Percentiles rank a stretch among this genome's conserved stretches.
Evolutionary conservation across 2,329 filamentous ascomycete species (phyloP).

Genomic region (Nemania sp.): DNA sequence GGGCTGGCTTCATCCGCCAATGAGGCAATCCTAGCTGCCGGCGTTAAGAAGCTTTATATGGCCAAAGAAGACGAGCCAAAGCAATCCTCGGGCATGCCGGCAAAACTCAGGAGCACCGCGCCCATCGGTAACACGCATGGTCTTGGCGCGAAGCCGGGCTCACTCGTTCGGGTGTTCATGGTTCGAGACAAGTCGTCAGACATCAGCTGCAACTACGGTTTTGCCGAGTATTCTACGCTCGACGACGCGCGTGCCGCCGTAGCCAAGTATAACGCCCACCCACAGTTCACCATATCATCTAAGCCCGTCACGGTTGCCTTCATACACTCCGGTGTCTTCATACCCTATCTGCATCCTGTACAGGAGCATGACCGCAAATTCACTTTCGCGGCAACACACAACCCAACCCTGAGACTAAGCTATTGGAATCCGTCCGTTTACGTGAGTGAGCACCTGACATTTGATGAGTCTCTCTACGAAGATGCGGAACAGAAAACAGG

Average conservation of each 20-base stretch:
- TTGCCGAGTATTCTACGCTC: constrained; percentile 78
- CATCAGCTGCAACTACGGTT: constrained; percentile 79
- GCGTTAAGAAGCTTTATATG: constrained; percentile 73
- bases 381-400: constrained; percentile 72
- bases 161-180: constrained; percentile 75
- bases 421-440: constrained; percentile 80
- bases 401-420: constrained; percentile 67
- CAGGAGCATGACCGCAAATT: constrained; percentile 61
- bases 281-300: constrained; percentile 77
- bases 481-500: constrained; percentile 45
- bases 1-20: constrained; percentile 70
- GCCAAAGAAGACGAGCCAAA: constrained; percentile 56
- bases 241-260: constrained; percentile 77
- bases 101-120: constrained; percentile 63
- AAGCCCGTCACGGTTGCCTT: constrained; percentile 72
- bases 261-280: constrained; percentile 69
- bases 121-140: constrained; percentile 59
- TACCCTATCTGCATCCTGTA: constrained; percentile 66
- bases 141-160: constrained; percentile 71
- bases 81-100: constrained; percentile 48
- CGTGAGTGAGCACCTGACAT: constrained; percentile 65
- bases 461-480: constrained; percentile 51
- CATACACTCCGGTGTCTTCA: constrained; percentile 83
- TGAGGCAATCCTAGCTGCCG: constrained; percentile 72
- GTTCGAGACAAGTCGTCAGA: constrained; percentile 72